Evolutionary conservation across 805 yeast genomes (phyloP).

Genomic region (Nakazawaea holstii): DNA sequence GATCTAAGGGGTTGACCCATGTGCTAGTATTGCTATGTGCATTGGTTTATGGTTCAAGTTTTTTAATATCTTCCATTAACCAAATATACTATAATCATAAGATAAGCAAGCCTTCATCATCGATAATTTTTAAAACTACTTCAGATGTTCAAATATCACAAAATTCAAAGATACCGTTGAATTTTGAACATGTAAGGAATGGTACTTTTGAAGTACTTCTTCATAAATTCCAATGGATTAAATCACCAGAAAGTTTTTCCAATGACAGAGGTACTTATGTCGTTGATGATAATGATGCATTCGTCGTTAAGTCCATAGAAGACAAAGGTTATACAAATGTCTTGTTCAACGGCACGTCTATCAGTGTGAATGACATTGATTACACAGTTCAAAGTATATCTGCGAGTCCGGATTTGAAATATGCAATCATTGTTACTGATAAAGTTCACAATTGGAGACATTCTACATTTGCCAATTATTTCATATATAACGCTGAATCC

Average conservation of each 20-base stretch:
- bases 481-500: constrained; percentile 8
- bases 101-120: background rate
- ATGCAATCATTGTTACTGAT: constrained; percentile 57
- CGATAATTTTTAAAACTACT: background rate
- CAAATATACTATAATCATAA: constrained; percentile 3
- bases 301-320: constrained; percentile 47
- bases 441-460: constrained; percentile 56
- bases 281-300: constrained; percentile 39
- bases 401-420: constrained; percentile 63
- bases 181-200: constrained; percentile 43
- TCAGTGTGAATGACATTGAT: constrained; percentile 31
- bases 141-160: background rate
- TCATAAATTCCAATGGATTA: constrained; percentile 68
- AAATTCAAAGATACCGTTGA: constrained; percentile 22
- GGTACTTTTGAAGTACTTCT: constrained; percentile 49
- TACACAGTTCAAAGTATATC: constrained; percentile 47
- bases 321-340: constrained; percentile 38
- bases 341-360: constrained; percentile 44
- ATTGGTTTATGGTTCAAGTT: constrained; percentile 7
- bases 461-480: constrained; percentile 31
- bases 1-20: background rate
- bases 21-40: constrained; percentile 3
- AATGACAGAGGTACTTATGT: constrained; percentile 68
- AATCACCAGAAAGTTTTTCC: constrained; percentile 37
- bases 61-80: constrained; percentile 1